Evolutionary conservation across 2,329 filamentous ascomycete species (phyloP).

Genomic region (Venturiaceae sp.): DNA sequence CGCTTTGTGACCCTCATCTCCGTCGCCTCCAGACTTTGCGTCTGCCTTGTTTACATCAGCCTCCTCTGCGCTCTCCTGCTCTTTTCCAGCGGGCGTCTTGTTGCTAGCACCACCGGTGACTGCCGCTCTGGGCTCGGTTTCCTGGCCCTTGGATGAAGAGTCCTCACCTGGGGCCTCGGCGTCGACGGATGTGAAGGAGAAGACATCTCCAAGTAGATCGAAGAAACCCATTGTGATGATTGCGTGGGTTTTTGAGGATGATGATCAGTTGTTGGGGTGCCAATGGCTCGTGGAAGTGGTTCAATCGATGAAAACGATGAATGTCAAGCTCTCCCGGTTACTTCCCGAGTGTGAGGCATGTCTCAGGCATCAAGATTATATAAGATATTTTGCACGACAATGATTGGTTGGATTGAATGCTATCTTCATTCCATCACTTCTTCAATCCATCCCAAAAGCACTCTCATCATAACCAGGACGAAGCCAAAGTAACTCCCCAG

Average conservation of each 20-base stretch:
- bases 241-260: constrained; percentile 16
- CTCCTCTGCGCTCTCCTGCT: constrained; percentile 32
- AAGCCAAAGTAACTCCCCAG: background rate
- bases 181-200: constrained; percentile 38
- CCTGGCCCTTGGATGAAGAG: constrained; percentile 17
- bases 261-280: constrained; percentile 7
- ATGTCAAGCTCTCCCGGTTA: background rate
- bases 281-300: constrained; percentile 3
- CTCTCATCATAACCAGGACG: background rate
- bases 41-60: constrained; percentile 33
- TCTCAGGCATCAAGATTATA: too few species aligned
- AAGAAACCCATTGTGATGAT: constrained; percentile 49
- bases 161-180: constrained; percentile 34
- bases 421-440: background rate
- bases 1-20: constrained; percentile 50
- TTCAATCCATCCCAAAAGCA: background rate
- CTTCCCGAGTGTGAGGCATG: too few species aligned
- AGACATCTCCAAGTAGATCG: constrained; percentile 55
- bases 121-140: constrained; percentile 24
- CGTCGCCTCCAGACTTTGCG: constrained; percentile 24
- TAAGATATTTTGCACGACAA: too few species aligned
- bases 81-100: constrained; percentile 27
- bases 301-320: background rate
- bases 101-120: constrained; percentile 16
- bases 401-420: background rate